Base-by-base conservation (phyloP, 1,284 basidiomycete species). In the Sanghuangporus weigelae region DNA sequence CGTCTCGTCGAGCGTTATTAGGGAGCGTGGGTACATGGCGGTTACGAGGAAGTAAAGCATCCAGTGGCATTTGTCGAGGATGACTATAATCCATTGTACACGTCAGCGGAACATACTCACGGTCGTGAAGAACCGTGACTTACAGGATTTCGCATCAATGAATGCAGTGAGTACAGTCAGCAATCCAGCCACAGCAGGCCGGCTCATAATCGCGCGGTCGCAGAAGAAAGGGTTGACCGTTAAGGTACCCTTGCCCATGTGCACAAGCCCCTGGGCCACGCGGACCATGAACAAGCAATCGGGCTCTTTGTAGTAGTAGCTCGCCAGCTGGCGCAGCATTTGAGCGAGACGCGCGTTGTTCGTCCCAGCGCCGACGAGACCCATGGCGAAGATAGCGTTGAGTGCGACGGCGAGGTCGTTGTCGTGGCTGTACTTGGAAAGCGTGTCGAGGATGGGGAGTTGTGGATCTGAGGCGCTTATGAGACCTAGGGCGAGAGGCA, bases 401-500 rank as follows among this genome's bases (percentile, higher is more conserved):
- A 96, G 84, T 0, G 96, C 97, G 14, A 99, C 97, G 63, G 88
- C 85, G 42, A 98, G 87, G 76, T 99, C 97, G 72, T 92, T 96
- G 80, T 99, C 97, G 81, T 99, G 97, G 68, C 95, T 97, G 80
- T 99, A 99, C 75, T 97, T 98, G n/a, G 96, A 98, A 7, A 99
- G 86, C 0, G 95, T 98, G 76, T 99, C 97, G 69, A 99, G 87
- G 67, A 99, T 92, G 36, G 92, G 82, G n/a, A 98, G 84, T 76
- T 94, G 92, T 16, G 97, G 97, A 77, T 99, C 98, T 61, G 97
- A 99, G 16, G 95, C 89, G 73, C 90, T 95, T 73, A 98, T 86
- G 60, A 99, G 86, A 66, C 94, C 96, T 55, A 99, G 87, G 6
- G 96, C 97, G 6, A 99, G 86, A 16, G 97, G 97, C n/a, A 99